Evolutionary conservation across 2,329 filamentous ascomycete species (phyloP).

Genomic region (Xylariaceae sp.): DNA sequence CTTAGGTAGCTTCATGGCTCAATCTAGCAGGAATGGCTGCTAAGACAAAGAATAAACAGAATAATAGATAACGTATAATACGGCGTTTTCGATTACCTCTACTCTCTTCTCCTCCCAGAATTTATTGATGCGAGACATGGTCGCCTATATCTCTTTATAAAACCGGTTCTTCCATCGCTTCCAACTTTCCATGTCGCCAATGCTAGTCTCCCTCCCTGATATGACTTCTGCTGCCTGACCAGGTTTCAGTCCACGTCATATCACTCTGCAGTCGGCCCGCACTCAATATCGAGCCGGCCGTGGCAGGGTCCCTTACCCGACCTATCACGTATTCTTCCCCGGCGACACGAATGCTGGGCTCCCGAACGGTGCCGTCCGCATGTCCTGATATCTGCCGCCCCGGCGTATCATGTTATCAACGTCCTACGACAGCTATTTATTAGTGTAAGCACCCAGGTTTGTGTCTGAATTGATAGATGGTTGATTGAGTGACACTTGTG

Average conservation of each 20-base stretch:
- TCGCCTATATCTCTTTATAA: neutral
- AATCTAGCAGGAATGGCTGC: neutral
- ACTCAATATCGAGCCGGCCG: neutral
- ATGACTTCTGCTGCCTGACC: neutral
- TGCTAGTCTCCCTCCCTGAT: neutral
- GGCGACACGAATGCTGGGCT: too few relatives aligned
- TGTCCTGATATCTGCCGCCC: too few relatives aligned
- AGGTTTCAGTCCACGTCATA: neutral
- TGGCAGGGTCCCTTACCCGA: neutral
- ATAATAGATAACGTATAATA: neutral
- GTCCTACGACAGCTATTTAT: too few relatives aligned
- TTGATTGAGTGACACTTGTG: too few relatives aligned
- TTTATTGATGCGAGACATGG: neutral
- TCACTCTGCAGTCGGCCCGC: neutral
- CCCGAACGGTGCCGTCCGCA: too few relatives aligned
- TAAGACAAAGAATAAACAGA: conserved; percentile 1
- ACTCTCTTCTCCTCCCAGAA: too few relatives aligned
- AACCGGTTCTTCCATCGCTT: neutral
- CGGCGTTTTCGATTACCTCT: neutral
- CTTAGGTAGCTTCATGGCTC: neutral
- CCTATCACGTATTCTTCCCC: neutral
- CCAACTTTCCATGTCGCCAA: neutral
- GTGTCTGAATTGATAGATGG: too few relatives aligned
- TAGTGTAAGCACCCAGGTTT: too few relatives aligned
- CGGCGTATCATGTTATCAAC: too few relatives aligned